Evolutionary conservation across 75 land plant species (phyloP).

Genomic region (Pinus tabuliformis): DNA sequence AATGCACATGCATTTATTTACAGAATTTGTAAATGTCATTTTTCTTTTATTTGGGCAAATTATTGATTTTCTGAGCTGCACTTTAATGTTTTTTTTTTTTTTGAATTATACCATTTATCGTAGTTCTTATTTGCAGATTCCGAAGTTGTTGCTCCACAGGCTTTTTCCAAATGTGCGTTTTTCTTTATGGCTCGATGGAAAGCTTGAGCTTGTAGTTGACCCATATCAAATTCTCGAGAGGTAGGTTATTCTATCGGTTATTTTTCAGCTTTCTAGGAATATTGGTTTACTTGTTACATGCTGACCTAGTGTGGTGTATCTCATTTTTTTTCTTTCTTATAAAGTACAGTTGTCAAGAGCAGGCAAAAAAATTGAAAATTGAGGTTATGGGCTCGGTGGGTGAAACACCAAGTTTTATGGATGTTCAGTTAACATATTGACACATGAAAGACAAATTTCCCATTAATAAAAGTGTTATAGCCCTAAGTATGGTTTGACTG

Average conservation of each 20-base stretch:
- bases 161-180: slow-evolving; percentile 85
- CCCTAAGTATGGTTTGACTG: too few relatives aligned
- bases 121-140: slow-evolving; percentile 52
- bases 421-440: background rate
- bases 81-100: background rate
- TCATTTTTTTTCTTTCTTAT: background rate
- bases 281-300: background rate
- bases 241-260: slow-evolving; percentile 26
- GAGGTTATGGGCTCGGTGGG: background rate
- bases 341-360: background rate
- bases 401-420: background rate
- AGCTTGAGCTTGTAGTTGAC: slow-evolving; percentile 90
- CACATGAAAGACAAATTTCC: background rate
- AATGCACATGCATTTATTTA: background rate
- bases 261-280: background rate
- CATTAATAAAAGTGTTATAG: too few relatives aligned
- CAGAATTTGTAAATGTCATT: background rate
- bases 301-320: too few relatives aligned
- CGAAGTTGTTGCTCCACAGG: slow-evolving; percentile 86
- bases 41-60: background rate
- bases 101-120: background rate
- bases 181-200: slow-evolving; percentile 97
- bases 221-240: slow-evolving; percentile 91
- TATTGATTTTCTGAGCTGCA: background rate
- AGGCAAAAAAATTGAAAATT: background rate